Conservation (phyloP, 2,329 filamentous ascomycete species). For the Chaetomium strumarium region DNA sequence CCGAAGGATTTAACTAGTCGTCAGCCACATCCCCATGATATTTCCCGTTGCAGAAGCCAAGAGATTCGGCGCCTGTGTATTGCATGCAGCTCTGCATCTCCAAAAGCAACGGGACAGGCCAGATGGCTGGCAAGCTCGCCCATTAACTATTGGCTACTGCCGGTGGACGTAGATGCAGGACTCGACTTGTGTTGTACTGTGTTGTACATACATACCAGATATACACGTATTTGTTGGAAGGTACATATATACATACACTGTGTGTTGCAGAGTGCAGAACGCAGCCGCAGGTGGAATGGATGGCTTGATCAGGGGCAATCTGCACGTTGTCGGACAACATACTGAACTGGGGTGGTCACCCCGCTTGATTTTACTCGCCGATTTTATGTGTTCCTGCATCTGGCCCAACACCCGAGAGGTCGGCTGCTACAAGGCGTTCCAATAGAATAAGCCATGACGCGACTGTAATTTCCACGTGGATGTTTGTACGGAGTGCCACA, state of each 20-base stretch:
- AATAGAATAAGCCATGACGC: constrained; percentile 7
- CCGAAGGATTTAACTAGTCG: background rate
- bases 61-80: constrained; percentile 4
- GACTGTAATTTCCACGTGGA: no score
- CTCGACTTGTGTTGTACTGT: no score
- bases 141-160: background rate
- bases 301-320: constrained; percentile 1
- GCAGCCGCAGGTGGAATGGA: constrained; percentile 7
- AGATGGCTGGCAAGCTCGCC: background rate
- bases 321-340: constrained; percentile 1
- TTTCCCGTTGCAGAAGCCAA: constrained; percentile 4
- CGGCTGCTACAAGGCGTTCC: background rate
- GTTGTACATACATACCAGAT: no score
- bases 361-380: background rate
- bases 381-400: constrained; percentile 3
- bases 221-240: no score
- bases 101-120: background rate
- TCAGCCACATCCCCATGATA: background rate
- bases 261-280: background rate
- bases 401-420: background rate
- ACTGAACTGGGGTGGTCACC: background rate
- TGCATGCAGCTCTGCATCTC: constrained; percentile 2
- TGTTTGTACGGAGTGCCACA: background rate
- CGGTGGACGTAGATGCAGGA: no score
- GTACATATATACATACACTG: background rate